Base-by-base conservation (phyloP, 495 filamentous ascomycete genomes). In the Staphylotrichum longicolle region DNA sequence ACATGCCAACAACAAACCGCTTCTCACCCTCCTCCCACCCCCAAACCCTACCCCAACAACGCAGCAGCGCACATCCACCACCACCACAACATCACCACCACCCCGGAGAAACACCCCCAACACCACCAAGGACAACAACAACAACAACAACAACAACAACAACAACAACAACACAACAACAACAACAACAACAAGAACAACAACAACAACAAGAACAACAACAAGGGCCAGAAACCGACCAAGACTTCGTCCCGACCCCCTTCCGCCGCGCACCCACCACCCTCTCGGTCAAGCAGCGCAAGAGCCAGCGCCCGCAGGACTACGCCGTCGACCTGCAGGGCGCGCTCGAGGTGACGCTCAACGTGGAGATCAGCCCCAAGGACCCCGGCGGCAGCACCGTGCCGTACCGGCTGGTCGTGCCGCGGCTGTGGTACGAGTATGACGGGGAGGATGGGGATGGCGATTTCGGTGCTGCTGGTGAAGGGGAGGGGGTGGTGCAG, bases 301-400 rank as follows among this genome's bases (percentile, higher is more conserved):
- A 71, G 66, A 61, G 68, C n/a, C 20, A 41, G 7, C 39, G 12
- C 11, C 61, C 69, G 6, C 55, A 62, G 32, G 58, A 65, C 49
- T 61, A 66, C 57, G 68, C 74, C 46, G 70, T 93, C 66, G 83
- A 95, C 63, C 79, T 96, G 0, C 78, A 90, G 63, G 86, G 86
- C 46, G 92, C 91, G 3, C 78, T 98, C 30, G 91, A 96, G 54
- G 85, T 98, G 34, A 86, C 82, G 9, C 72, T 98, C 34, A 93
- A 95, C 65, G 83, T 94, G 66, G 94, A 98, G 75, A 83, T 97
- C 64, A 89, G 85, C 65, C 84, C 88, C 34, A 82, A 83, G 60
- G 91, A 98, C 67, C 94, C 95, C 0, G 83, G 87, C 0, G 95
- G 94, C n/a, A 88, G 88, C 65, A 98, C 94, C 3, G 82, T 84